Percentiles rank a stretch among this genome's conserved stretches.
phyloP scores from a whole-genome alignment of 2,329 filamentous ascomycete species.

The Achaetomium macrosporum region DNA sequence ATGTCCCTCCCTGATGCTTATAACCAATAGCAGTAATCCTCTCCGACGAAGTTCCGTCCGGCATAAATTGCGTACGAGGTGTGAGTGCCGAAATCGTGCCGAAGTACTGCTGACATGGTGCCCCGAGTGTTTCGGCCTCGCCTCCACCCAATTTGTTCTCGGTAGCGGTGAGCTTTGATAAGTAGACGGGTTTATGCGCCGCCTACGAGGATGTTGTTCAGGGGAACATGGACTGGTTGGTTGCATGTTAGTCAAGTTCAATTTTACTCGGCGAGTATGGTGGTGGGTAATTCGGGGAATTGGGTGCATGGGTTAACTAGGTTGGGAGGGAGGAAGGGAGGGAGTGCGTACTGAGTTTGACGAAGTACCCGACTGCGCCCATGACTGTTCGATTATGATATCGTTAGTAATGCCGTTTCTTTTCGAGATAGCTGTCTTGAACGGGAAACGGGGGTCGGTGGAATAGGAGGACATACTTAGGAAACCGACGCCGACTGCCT shows the following conservation, averaged over 20 bases:
- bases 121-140: too few relatives aligned
- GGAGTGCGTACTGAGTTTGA: slow-evolving; percentile 55
- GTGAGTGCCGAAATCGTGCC: too few relatives aligned
- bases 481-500: slow-evolving; percentile 63
- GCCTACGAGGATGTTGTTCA: slow-evolving; percentile 65
- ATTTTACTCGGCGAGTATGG: neutral
- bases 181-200: slow-evolving; percentile 44
- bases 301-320: neutral
- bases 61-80: too few relatives aligned
- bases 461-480: slow-evolving; percentile 32
- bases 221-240: slow-evolving; percentile 57
- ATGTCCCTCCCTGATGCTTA: too few relatives aligned
- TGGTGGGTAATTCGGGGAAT: neutral
- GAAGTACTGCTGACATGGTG: too few relatives aligned
- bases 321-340: neutral
- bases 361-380: slow-evolving; percentile 64
- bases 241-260: slow-evolving; percentile 1
- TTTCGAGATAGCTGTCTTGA: neutral
- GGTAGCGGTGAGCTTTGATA: too few relatives aligned
- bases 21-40: too few relatives aligned
- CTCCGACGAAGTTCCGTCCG: too few relatives aligned
- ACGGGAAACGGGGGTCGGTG: neutral
- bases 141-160: too few relatives aligned
- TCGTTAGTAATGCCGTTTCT: neutral
- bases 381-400: slow-evolving; percentile 39